Evolutionary conservation across 164 flowering plant species (phyloP), one percentile per base, ranked within the genome.

Genomic region (Litsea cubeba): DNA sequence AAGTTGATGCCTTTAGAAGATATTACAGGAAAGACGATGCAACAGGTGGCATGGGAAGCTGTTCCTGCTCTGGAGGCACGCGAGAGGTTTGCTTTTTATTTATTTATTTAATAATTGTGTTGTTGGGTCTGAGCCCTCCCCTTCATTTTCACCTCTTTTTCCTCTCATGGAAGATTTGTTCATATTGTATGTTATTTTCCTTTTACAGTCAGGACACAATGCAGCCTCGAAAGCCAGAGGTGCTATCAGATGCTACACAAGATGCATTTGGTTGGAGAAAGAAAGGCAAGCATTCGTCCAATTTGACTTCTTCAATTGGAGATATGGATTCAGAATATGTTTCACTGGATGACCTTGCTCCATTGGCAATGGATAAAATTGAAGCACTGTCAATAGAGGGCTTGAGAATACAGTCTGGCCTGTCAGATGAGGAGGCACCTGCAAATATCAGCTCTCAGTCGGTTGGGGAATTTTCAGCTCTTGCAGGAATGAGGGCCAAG

Each of bases 381-480:
- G 99, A 93, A 85, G 97, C 92, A 65, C 97, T 93, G 68, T 86
- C 97, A 32, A 83, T 95, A 14, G 99, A 95, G 80, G 99, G 98
- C 4, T 83, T 95, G 83, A 93, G 92, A 82, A 91, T 91, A 79
- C 97, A 93, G 72, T 85, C 97, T 17, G 97, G 97, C 75, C 85
- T 90, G 98, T 85, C 95, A 0, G 85, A 85, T 65, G 88, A 85
- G 71, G 94, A 90, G 66, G 91, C 92, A 26, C 91, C 97, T 49
- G 85, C 98, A 71, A 95, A 90, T 69, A 87, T 93, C 57, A 84
- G 79, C 68, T 81, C 91, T 20, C 84, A 85, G 64, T 85, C 90
- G 30, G 77, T 85, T 32, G 93, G 93, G 2, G 90, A 93, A 65
- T 75, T 86, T 71, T 87, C 97, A 15, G 90, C 94, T 49, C 81